These are phyloP conservation scores for Oryza brachyantha DNA, from an alignment of 176 grass and related monocot species.

Conservation along the genomic window DNA sequence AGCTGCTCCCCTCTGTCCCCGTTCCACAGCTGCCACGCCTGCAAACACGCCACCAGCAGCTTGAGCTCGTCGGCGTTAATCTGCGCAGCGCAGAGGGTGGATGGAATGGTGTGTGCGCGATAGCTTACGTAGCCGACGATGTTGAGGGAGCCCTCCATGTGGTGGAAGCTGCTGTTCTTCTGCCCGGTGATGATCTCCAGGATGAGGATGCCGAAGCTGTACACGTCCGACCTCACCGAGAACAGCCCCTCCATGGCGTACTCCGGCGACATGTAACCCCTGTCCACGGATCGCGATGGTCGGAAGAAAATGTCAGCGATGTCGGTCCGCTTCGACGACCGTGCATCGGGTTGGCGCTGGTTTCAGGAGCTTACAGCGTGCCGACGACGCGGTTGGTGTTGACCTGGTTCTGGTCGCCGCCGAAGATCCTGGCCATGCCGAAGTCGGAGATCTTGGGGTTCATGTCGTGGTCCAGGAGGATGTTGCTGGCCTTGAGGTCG, in stretches of 20 bases:
- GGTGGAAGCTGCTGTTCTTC: slow-evolving; percentile 58
- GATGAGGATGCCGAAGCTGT: slow-evolving; percentile 69
- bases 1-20: slow-evolving; percentile 42
- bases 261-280: slow-evolving; percentile 73
- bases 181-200: slow-evolving; percentile 53
- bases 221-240: slow-evolving; percentile 65
- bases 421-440: slow-evolving; percentile 73
- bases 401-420: slow-evolving; percentile 49
- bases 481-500: slow-evolving; percentile 70
- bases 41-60: too few relatives aligned
- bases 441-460: slow-evolving; percentile 80
- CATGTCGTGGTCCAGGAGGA: slow-evolving; percentile 59
- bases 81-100: too few relatives aligned
- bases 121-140: slow-evolving; percentile 61
- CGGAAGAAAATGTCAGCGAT: not conserved
- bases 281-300: slow-evolving; percentile 10
- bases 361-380: slow-evolving; percentile 25
- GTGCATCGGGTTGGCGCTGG: too few relatives aligned
- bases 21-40: slow-evolving; percentile 84
- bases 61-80: too few relatives aligned
- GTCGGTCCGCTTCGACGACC: too few relatives aligned
- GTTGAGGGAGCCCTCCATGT: slow-evolving; percentile 39
- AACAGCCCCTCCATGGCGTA: slow-evolving; percentile 72
- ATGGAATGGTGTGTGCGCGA: not conserved
- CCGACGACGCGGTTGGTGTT: slow-evolving; percentile 70